A percentile compares a stretch with the other conserved stretches of the same genome.
Conservation (phyloP, 2,329 filamentous ascomycete genomes). For the Cryphonectria japonica region DNA sequence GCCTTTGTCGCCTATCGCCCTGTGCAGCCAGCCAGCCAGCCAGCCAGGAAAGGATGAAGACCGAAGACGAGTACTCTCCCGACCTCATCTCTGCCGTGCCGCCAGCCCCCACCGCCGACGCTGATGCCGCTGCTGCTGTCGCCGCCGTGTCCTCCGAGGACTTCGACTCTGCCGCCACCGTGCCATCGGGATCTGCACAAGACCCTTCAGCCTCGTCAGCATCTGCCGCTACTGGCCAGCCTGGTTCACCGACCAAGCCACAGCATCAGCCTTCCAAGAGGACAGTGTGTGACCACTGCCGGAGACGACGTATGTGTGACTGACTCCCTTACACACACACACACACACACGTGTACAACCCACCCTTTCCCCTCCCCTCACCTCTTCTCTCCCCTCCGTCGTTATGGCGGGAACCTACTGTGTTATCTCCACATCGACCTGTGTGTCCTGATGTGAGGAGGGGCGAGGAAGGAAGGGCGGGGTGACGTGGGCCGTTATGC, state of each 20-base stretch:
- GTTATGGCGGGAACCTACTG: too few relatives aligned
- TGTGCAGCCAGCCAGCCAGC: neutral
- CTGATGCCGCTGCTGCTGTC: constrained; percentile 16
- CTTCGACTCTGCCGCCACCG: constrained; percentile 13
- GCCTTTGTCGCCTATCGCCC: constrained; percentile 12
- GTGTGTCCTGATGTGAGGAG: constrained; percentile 23
- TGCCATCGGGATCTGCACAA: constrained; percentile 12
- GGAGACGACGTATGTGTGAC: constrained; percentile 44
- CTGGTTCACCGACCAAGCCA: constrained; percentile 23
- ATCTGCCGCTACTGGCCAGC: constrained; percentile 7
- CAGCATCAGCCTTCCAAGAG: constrained; percentile 35
- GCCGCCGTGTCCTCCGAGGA: constrained; percentile 15
- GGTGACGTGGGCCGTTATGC: too few relatives aligned
- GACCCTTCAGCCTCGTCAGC: neutral
- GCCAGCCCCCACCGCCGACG: constrained; percentile 18
- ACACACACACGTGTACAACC: neutral
- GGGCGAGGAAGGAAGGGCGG: neutral
- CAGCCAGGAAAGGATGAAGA: constrained; percentile 27
- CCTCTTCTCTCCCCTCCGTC: neutral
- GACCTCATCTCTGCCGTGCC: constrained; percentile 26
- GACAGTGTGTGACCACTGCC: constrained; percentile 51
- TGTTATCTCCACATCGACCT: neutral
- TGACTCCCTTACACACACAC: neutral
- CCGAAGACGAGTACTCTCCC: constrained; percentile 30
- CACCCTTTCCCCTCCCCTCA: neutral